Conservation (phyloP, 163 green algal genomes). For the Scenedesmus sp. region DNA sequence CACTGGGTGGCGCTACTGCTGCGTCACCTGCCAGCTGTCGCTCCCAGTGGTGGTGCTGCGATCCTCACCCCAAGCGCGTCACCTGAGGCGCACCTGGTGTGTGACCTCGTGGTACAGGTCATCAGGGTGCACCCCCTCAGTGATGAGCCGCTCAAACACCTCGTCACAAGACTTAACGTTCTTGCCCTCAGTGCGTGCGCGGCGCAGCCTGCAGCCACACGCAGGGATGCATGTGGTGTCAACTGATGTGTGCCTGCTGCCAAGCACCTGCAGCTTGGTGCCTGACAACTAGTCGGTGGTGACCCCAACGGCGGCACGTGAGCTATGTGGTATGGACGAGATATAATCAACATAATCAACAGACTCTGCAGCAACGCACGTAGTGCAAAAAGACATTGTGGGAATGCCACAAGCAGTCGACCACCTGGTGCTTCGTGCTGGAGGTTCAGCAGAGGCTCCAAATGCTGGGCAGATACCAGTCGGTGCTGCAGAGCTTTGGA, state of each 20-base stretch:
- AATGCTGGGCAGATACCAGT: neutral
- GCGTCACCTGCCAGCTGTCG: neutral
- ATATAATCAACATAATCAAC: too few relatives aligned
- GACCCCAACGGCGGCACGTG: too few relatives aligned
- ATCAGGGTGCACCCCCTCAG: constrained; percentile 77
- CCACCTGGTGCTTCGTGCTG: neutral
- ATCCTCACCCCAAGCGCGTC: neutral
- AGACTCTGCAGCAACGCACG: too few relatives aligned
- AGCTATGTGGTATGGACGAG: too few relatives aligned
- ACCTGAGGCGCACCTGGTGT: constrained; percentile 64
- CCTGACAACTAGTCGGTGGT: too few relatives aligned
- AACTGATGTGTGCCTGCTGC: neutral
- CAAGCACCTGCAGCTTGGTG: too few relatives aligned
- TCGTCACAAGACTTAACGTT: constrained; percentile 82
- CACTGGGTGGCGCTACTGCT: too few relatives aligned
- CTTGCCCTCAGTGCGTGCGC: constrained; percentile 72
- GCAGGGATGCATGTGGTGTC: neutral
- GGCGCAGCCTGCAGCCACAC: constrained; percentile 76
- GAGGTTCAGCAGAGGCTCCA: neutral
- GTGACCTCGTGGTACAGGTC: constrained; percentile 84
- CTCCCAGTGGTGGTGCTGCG: neutral
- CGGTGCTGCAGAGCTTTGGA: neutral
- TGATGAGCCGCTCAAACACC: constrained; percentile 80
- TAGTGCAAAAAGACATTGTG: too few relatives aligned
- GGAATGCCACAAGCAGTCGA: neutral